Evolutionary conservation across 805 yeast genomes (phyloP).

Genomic region (Metschnikowia santaceciliae): DNA sequence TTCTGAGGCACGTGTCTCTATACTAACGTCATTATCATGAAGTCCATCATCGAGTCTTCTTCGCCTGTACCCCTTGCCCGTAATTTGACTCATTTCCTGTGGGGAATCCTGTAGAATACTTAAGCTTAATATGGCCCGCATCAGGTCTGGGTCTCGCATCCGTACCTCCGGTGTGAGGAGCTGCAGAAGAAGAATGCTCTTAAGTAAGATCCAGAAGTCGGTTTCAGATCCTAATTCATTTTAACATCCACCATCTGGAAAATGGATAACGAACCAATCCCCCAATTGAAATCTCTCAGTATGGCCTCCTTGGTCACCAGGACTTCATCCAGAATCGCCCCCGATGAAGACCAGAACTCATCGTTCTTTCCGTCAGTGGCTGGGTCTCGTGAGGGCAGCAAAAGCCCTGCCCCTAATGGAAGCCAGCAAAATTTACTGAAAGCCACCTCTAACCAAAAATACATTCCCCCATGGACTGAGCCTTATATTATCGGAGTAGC

Average conservation of each 20-base stretch:
- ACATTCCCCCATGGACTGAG: slow-evolving; percentile 79
- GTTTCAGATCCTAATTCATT: not conserved
- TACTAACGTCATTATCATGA: not conserved
- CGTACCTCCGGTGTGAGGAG: slow-evolving; percentile 3
- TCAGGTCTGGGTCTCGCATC: not conserved
- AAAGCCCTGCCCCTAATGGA: not conserved
- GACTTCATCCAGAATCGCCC: slow-evolving; percentile 23
- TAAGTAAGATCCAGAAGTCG: too few species aligned
- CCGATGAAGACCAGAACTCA: slow-evolving; percentile 20
- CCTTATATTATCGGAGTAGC: slow-evolving; percentile 88
- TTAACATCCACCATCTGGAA: not conserved
- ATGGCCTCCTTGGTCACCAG: slow-evolving; percentile 1
- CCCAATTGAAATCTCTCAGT: not conserved
- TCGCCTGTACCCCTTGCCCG: slow-evolving; percentile 7
- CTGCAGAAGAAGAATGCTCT: not conserved
- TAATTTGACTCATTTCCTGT: slow-evolving; percentile 2
- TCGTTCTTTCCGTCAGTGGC: slow-evolving; percentile 22
- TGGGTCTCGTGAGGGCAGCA: slow-evolving; percentile 1
- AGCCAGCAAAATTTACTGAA: not conserved
- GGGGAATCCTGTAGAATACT: too few species aligned
- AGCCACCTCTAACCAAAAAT: slow-evolving; percentile 8
- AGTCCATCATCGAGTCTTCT: not conserved
- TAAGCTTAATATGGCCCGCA: not conserved
- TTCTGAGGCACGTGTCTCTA: not conserved
- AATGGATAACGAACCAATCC: not conserved